phyloP scores from a whole-genome alignment of 148 eudicot genomes.

The Linanthus parryae region DNA sequence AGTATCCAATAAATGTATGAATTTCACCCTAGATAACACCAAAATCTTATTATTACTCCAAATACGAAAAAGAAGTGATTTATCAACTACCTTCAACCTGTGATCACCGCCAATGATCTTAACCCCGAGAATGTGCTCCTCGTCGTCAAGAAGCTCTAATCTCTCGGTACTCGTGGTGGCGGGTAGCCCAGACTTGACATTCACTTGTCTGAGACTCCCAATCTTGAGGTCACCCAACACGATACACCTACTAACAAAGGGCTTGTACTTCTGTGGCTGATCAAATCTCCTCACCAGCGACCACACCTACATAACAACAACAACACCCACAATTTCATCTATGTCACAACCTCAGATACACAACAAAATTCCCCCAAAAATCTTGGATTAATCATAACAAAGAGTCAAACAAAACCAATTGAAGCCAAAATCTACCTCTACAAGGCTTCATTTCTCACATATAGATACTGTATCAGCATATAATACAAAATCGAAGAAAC shows the following conservation, averaged over 20 bases:
- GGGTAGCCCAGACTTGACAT: conserved; percentile 42
- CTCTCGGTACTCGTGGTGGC: conserved; percentile 43
- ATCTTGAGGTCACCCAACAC: conserved; percentile 38
- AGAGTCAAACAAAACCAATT: background rate
- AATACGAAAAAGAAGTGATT: background rate
- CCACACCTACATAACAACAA: conserved; percentile 29
- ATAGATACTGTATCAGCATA: too few species aligned
- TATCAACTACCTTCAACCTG: conserved; percentile 27
- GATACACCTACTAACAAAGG: conserved; percentile 36
- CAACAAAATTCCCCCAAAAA: background rate
- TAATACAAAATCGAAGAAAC: too few species aligned
- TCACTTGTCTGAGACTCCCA: conserved; percentile 40
- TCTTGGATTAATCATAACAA: background rate
- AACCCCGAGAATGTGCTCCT: conserved; percentile 37
- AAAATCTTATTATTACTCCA: background rate
- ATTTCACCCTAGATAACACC: background rate
- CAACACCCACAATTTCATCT: too few species aligned
- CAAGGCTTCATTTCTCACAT: too few species aligned
- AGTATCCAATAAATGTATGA: background rate
- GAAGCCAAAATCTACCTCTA: too few species aligned
- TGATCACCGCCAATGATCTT: conserved; percentile 46
- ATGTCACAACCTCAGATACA: background rate
- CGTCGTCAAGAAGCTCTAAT: conserved; percentile 35
- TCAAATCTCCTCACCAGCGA: conserved; percentile 46
- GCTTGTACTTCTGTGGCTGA: conserved; percentile 49